Evolutionary conservation across 345 rosid species (phyloP), one percentile per base, ranked within the genome.

Genomic region (Psidium friedrichsthalianum): DNA sequence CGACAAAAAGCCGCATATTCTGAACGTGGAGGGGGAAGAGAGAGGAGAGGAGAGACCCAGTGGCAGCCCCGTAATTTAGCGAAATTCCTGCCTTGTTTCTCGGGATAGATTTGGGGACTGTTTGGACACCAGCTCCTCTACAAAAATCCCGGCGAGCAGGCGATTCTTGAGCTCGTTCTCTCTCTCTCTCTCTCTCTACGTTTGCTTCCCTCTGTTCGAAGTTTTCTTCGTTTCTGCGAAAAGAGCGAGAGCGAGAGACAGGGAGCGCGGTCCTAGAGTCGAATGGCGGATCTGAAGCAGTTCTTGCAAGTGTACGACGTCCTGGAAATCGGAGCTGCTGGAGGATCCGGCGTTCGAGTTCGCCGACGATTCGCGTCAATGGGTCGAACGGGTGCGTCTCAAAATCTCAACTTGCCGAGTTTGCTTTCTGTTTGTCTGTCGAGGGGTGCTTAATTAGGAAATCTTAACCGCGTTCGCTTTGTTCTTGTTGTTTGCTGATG

Each of bases 311-410:
- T 90, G 18, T 97, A 94, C 87, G 82, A 90, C 25, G 83, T 84
- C 29, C 92, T 97, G 84, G 84, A 97, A 95, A 89, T 88, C 89
- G 55, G 98, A 95, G 88, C 95, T 97, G 59, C 94, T 97, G 27
- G 74, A 92, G 25, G 99, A 97, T 69, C 95, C 98, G 82, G 90
- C 97, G 82, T 97, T 95, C 88, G 98, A 95, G 81, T 95, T 95
- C 92, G 88, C 93, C 12, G 90, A 94, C 57, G 94, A 88, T 88
- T 92, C 98, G 56, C 93, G 96, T 58, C 93, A 90, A 86, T 95
- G 99, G 99, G 95, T 97, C 81, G 94, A 94, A 1, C 87, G 90
- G 88, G 99, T 93, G 89, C 36, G 54, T 86, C 69, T 47, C 81
- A 22, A 32, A 69, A 36, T 69, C 78, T 5, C 80, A 44, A 20